Conservation (phyloP, 345 rosid species). For the Linum lewisii region DNA sequence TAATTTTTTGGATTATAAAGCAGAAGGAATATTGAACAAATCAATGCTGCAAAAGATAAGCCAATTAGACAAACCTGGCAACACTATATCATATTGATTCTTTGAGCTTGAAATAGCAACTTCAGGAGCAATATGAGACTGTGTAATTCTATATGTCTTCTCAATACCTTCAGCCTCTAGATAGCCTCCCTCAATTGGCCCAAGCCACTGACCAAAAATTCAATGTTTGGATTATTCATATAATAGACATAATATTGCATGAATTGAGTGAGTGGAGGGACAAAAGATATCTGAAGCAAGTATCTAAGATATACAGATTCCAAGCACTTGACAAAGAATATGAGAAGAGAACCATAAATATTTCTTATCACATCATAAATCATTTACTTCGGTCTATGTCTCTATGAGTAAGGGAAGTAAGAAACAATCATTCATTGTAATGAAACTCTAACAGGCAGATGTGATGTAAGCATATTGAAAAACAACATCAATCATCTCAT, state of each 20-base stretch:
- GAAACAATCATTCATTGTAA: neutral
- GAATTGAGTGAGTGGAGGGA: neutral
- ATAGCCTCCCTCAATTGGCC: conserved; percentile 72
- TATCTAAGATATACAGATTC: neutral
- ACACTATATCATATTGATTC: conserved; percentile 71
- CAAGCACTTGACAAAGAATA: neutral
- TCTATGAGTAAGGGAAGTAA: neutral
- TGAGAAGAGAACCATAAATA: neutral
- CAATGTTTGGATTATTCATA: neutral
- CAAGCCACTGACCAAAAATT: conserved; percentile 59
- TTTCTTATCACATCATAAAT: neutral
- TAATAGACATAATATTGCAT: neutral
- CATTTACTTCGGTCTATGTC: neutral
- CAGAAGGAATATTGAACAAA: no score
- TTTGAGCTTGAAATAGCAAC: conserved; percentile 52
- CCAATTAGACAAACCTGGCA: conserved; percentile 48
- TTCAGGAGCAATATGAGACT: conserved; percentile 48
- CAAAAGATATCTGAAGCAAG: neutral
- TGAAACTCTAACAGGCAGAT: neutral
- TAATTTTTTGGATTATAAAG: neutral
- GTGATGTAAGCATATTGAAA: neutral
- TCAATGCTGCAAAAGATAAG: neutral
- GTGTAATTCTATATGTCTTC: conserved; percentile 72
- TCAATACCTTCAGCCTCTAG: conserved; percentile 84
- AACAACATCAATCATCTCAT: neutral